Evolutionary conservation across 2,329 filamentous ascomycete species (phyloP).

Genomic region (Curvularia sp.): DNA sequence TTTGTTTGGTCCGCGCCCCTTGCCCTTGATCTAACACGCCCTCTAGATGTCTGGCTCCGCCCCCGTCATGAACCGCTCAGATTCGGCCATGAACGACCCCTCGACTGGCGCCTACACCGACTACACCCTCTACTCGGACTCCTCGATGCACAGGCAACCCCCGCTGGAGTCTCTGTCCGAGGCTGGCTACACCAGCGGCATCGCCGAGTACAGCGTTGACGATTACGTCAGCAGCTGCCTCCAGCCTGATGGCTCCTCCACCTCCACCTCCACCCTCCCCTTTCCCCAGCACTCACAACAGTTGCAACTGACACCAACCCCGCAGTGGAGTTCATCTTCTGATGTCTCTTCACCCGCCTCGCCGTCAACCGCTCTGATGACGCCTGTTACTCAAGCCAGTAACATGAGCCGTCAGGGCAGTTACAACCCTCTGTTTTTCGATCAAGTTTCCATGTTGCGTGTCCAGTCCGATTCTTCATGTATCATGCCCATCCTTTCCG

Average conservation of each 20-base stretch:
- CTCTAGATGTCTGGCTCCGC: conserved; percentile 42
- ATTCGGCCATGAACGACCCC: conserved; percentile 38
- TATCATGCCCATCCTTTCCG: conserved; percentile 46
- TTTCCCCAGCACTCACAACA: conserved; percentile 32
- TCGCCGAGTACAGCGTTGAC: conserved; percentile 48
- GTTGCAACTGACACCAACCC: conserved; percentile 42
- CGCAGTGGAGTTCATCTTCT: conserved; percentile 44
- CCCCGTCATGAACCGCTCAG: conserved; percentile 43
- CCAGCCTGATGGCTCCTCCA: conserved; percentile 32
- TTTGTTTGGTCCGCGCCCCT: conserved; percentile 36
- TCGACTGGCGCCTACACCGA: conserved; percentile 35
- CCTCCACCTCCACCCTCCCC: conserved; percentile 33
- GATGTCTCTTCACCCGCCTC: conserved; percentile 50
- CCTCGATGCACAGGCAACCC: conserved; percentile 30
- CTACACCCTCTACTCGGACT: conserved; percentile 45
- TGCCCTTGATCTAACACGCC: conserved; percentile 38
- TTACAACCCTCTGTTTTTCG: conserved; percentile 52
- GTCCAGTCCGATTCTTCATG: conserved; percentile 52
- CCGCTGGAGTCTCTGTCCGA: conserved; percentile 40
- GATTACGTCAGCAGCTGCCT: conserved; percentile 48
- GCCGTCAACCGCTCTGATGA: conserved; percentile 48
- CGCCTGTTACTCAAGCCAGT: conserved; percentile 50
- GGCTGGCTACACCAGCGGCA: conserved; percentile 22
- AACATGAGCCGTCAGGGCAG: conserved; percentile 58
- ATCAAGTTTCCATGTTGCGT: conserved; percentile 55